Conservation (phyloP, 192 early-diverging fungal genomes). For the Obelidium mucronatum region DNA sequence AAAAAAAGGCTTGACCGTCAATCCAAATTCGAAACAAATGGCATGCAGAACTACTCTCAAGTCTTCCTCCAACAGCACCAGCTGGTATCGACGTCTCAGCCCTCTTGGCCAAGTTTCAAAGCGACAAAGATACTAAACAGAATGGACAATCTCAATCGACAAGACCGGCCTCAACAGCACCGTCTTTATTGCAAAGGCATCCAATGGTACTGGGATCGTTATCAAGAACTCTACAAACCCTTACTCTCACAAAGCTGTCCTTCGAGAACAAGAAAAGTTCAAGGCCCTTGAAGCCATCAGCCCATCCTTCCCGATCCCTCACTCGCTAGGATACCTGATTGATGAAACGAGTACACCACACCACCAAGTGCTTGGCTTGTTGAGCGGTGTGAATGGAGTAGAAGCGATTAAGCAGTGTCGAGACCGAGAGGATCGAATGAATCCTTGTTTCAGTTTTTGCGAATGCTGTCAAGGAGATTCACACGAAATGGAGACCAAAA, state of each 20-base stretch:
- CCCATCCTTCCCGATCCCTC: not conserved
- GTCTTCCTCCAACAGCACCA: too few relatives aligned
- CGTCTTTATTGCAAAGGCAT: not conserved
- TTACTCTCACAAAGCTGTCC: not conserved
- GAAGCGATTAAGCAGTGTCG: constrained; percentile 4
- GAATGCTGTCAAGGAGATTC: not conserved
- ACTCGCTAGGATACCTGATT: not conserved
- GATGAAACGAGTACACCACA: not conserved
- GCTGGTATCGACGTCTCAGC: too few relatives aligned
- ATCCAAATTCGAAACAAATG: too few relatives aligned
- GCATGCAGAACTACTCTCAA: too few relatives aligned
- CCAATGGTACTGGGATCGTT: not conserved
- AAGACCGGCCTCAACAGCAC: constrained; percentile 14
- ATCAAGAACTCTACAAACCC: constrained; percentile 10
- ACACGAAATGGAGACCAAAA: not conserved
- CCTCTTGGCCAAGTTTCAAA: not conserved
- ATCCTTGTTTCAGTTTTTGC: not conserved
- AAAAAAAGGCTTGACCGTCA: too few relatives aligned
- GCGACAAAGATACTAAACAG: not conserved
- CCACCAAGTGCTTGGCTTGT: not conserved
- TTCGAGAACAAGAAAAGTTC: not conserved
- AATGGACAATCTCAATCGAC: not conserved
- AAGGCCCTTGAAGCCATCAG: not conserved
- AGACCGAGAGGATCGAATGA: not conserved
- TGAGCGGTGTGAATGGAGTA: not conserved